These are phyloP conservation scores for Solioccasus polychromus DNA, from an alignment of 768 basidiomycete species.

Conservation along the genomic window DNA sequence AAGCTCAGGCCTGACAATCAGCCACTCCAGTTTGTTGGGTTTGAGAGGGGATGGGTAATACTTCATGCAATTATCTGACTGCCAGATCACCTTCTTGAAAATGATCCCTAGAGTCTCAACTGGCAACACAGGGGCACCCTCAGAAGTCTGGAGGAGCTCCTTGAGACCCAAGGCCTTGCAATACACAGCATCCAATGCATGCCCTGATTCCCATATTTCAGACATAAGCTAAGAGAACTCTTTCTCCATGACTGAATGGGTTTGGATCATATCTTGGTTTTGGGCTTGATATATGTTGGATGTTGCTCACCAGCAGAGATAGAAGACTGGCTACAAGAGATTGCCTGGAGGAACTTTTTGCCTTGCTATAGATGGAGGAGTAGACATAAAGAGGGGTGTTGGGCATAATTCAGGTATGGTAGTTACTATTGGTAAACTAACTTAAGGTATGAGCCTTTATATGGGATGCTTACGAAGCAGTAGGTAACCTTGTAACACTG, in stretches of 20 bases:
- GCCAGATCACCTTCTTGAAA: constrained; percentile 18
- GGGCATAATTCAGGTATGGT: too few relatives aligned
- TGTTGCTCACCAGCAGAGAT: too few relatives aligned
- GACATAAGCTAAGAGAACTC: constrained; percentile 20
- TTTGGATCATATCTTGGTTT: constrained; percentile 15
- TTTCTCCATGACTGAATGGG: constrained; percentile 5
- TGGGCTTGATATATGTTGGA: too few relatives aligned
- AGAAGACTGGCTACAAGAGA: too few relatives aligned
- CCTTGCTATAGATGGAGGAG: too few relatives aligned
- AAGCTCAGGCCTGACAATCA: constrained; percentile 26
- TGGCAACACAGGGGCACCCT: constrained; percentile 15
- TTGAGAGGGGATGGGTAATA: constrained; percentile 2
- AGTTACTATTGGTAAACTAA: too few relatives aligned
- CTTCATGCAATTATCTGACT: constrained; percentile 1
- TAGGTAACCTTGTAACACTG: too few relatives aligned
- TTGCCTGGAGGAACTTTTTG: too few relatives aligned
- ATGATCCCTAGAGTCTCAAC: constrained; percentile 27
- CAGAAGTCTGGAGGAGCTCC: constrained; percentile 3
- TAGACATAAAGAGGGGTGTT: too few relatives aligned
- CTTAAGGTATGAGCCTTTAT: too few relatives aligned
- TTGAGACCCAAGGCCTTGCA: constrained; percentile 14
- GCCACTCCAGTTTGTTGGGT: constrained; percentile 7
- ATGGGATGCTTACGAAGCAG: too few relatives aligned
- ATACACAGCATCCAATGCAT: constrained; percentile 18
- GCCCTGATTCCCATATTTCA: constrained; percentile 18